These are phyloP conservation scores for Vigna radiata DNA, from an alignment of 306 rosid species.

Conservation along the genomic window DNA sequence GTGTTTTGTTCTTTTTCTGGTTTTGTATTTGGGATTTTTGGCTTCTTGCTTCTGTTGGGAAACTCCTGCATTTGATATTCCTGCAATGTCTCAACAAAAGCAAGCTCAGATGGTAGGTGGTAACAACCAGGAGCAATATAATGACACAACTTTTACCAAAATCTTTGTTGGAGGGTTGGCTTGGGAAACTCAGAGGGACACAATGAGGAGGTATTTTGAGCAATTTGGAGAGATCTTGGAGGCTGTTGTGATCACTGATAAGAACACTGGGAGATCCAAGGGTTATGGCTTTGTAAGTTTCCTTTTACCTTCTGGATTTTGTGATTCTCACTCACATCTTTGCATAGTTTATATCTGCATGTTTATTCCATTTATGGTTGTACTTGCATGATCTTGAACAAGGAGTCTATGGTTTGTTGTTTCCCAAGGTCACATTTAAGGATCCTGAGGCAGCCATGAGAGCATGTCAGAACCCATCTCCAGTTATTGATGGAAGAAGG, in stretches of 20 bases:
- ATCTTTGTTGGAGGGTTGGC: slow-evolving; percentile 97
- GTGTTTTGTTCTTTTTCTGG: slow-evolving; percentile 30
- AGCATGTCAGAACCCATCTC: slow-evolving; percentile 96
- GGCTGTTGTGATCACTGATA: slow-evolving; percentile 95
- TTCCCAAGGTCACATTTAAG: slow-evolving; percentile 83
- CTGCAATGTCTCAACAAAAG: slow-evolving; percentile 76
- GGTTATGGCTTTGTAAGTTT: slow-evolving; percentile 95
- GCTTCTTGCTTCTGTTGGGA: slow-evolving; percentile 35
- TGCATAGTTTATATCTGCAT: slow-evolving; percentile 10
- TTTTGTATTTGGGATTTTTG: slow-evolving; percentile 37
- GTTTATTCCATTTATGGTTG: slow-evolving; percentile 20
- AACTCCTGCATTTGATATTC: neutral
- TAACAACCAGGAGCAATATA: slow-evolving; percentile 61
- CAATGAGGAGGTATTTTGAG: slow-evolving; percentile 89
- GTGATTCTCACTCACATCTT: neutral
- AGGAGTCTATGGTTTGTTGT: slow-evolving; percentile 22
- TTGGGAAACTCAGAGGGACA: slow-evolving; percentile 95
- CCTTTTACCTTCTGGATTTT: slow-evolving; percentile 20
- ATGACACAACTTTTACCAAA: slow-evolving; percentile 90
- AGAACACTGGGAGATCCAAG: slow-evolving; percentile 94
- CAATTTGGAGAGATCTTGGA: slow-evolving; percentile 96
- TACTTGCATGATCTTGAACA: slow-evolving; percentile 42
- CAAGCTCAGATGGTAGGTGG: slow-evolving; percentile 71
- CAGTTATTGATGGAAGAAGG: slow-evolving; percentile 94
- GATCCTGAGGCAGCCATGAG: slow-evolving; percentile 92